Percentiles rank a stretch among this genome's conserved stretches.
phyloP scores from a whole-genome alignment of 371 early-diverging fungal genomes.

The Rhizomucor miehei region DNA sequence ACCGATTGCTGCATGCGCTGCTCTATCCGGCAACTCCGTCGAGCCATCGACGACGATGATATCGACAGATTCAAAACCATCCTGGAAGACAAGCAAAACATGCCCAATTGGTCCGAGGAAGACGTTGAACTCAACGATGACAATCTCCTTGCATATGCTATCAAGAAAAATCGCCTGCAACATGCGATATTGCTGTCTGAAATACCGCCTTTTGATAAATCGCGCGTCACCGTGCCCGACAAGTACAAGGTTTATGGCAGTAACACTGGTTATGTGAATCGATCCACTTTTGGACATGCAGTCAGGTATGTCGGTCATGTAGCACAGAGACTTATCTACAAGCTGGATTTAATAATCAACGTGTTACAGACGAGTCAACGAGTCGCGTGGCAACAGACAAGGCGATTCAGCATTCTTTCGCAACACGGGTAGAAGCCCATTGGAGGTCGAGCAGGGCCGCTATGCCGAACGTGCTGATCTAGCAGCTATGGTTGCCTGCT shows the following conservation, averaged over 20 bases:
- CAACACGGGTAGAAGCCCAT: background rate
- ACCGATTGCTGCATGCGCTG: slow-evolving; percentile 38
- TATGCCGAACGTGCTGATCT: background rate
- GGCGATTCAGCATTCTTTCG: slow-evolving; percentile 55
- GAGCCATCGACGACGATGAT: slow-evolving; percentile 20
- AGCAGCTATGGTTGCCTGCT: background rate
- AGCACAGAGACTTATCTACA: no score
- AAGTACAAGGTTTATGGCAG: slow-evolving; percentile 17
- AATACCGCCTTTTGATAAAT: slow-evolving; percentile 7
- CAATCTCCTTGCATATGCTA: slow-evolving; percentile 15
- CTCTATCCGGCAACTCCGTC: slow-evolving; percentile 18
- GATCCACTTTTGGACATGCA: slow-evolving; percentile 35
- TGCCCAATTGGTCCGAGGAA: slow-evolving; percentile 23
- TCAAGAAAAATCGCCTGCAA: slow-evolving; percentile 16
- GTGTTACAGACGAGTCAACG: slow-evolving; percentile 46
- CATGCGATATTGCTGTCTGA: slow-evolving; percentile 2
- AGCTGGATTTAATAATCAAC: background rate
- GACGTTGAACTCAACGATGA: slow-evolving; percentile 16
- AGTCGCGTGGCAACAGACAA: slow-evolving; percentile 62
- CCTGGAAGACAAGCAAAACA: slow-evolving; percentile 11
- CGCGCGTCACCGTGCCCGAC: slow-evolving; percentile 17
- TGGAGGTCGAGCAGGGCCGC: slow-evolving; percentile 17
- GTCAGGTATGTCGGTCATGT: slow-evolving; percentile 22
- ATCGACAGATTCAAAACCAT: slow-evolving; percentile 13
- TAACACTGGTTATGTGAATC: slow-evolving; percentile 42